A percentile compares a stretch with the other conserved stretches of the same genome.
phyloP scores from a whole-genome alignment of 768 basidiomycete species.

The Daedalea quercina region DNA sequence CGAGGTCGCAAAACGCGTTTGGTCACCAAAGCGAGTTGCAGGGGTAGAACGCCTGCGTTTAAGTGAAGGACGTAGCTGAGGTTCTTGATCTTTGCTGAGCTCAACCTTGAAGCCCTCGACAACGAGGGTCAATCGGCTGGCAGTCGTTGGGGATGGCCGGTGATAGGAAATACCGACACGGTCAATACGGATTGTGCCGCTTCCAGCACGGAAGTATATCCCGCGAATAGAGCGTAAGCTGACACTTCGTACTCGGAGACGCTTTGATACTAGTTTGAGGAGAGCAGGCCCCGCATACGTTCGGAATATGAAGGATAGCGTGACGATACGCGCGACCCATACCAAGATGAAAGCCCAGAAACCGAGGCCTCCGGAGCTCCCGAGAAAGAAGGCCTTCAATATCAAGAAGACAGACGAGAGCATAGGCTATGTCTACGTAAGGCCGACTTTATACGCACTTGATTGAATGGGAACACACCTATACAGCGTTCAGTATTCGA shows the following conservation, averaged over 20 bases:
- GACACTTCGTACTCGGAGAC: conserved; percentile 63
- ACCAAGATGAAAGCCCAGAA: conserved; percentile 34
- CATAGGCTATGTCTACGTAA: neutral
- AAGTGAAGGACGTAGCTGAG: neutral
- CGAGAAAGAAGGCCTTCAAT: conserved; percentile 17
- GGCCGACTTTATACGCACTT: neutral
- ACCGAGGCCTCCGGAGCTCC: conserved; percentile 10
- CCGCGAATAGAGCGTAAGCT: conserved; percentile 76
- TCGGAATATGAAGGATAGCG: conserved; percentile 53
- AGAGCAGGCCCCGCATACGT: conserved; percentile 63
- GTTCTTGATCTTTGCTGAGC: conserved; percentile 25
- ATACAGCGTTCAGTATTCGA: neutral
- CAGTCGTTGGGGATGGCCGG: conserved; percentile 39
- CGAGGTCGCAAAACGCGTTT: conserved; percentile 29
- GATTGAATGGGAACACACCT: neutral
- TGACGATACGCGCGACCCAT: conserved; percentile 45
- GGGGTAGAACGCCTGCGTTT: neutral
- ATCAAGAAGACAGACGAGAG: neutral
- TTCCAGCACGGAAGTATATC: conserved; percentile 55
- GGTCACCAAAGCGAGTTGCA: neutral
- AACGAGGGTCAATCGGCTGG: conserved; percentile 53
- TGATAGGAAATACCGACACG: conserved; percentile 58
- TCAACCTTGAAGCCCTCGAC: conserved; percentile 57
- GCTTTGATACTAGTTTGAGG: conserved; percentile 48
- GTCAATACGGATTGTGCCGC: conserved; percentile 53